phyloP scores from a whole-genome alignment of 2,329 filamentous ascomycete genomes.

The Pyrenochaeta sp. region DNA sequence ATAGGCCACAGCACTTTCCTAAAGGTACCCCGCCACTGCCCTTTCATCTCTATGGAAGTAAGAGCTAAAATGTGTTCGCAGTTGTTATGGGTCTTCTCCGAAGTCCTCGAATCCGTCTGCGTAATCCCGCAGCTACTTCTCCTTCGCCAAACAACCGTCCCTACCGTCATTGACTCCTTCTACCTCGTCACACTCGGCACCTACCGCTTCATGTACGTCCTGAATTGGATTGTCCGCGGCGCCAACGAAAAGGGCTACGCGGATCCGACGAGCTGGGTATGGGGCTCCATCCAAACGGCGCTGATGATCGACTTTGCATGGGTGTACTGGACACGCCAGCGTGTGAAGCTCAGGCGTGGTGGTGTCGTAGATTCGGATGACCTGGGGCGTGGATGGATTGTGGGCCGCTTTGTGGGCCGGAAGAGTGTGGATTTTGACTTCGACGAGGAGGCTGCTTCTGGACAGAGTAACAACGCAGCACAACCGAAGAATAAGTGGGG shows the following conservation, averaged over 20 bases:
- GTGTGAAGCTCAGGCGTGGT: slow-evolving; percentile 89
- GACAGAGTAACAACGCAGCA: slow-evolving; percentile 42
- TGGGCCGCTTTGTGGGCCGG: slow-evolving; percentile 77
- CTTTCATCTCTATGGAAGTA: not conserved
- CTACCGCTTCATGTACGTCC: slow-evolving; percentile 87
- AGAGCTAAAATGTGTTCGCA: slow-evolving; percentile 47
- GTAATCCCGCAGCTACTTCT: slow-evolving; percentile 91
- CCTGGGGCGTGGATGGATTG: slow-evolving; percentile 82
- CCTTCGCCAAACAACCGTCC: slow-evolving; percentile 91
- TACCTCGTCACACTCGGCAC: slow-evolving; percentile 88
- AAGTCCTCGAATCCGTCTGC: slow-evolving; percentile 90
- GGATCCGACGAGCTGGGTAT: slow-evolving; percentile 79
- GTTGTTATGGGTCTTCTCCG: slow-evolving; percentile 87
- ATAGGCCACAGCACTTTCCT: slow-evolving; percentile 42
- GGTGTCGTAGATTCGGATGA: slow-evolving; percentile 92
- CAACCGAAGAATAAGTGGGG: slow-evolving; percentile 62
- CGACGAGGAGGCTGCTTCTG: slow-evolving; percentile 62
- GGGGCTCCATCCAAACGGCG: slow-evolving; percentile 87
- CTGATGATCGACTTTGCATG: slow-evolving; percentile 95
- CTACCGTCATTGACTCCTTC: slow-evolving; percentile 96
- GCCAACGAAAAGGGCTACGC: slow-evolving; percentile 65
- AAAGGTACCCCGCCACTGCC: slow-evolving; percentile 45
- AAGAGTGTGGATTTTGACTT: slow-evolving; percentile 59
- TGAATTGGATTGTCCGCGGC: slow-evolving; percentile 85
- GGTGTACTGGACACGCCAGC: slow-evolving; percentile 94